phyloP scores from a whole-genome alignment of 2,329 filamentous ascomycete species.

The Colletotrichum camelliae region DNA sequence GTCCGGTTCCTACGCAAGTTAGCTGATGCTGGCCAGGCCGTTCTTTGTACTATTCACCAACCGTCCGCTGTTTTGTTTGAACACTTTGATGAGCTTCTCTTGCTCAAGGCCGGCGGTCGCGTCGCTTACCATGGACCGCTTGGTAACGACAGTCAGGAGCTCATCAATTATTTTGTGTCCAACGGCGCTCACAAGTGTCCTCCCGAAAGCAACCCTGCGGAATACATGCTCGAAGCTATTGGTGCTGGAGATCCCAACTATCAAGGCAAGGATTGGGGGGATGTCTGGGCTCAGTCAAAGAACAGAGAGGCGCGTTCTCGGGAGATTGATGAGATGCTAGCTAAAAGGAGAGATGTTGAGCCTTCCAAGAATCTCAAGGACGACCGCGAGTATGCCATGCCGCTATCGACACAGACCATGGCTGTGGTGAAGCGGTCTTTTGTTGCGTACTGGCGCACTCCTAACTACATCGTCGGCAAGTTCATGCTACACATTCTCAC shows the following conservation, averaged over 20 bases:
- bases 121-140: conserved; percentile 61
- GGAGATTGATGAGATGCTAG: conserved; percentile 60
- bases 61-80: conserved; percentile 62
- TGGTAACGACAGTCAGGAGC: conserved; percentile 50
- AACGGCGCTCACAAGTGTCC: conserved; percentile 55
- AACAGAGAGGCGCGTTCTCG: conserved; percentile 49
- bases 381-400: conserved; percentile 68
- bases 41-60: conserved; percentile 67
- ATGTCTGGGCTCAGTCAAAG: conserved; percentile 62
- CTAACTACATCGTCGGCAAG: conserved; percentile 67
- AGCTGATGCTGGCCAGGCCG: conserved; percentile 63
- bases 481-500: conserved; percentile 66
- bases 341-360: conserved; percentile 44
- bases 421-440: conserved; percentile 64
- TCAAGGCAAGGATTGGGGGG: conserved; percentile 65
- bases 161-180: conserved; percentile 58
- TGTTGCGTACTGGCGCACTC: conserved; percentile 68
- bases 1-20: conserved; percentile 66
- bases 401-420: conserved; percentile 56
- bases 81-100: conserved; percentile 60
- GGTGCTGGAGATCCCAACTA: conserved; percentile 68
- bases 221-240: conserved; percentile 62
- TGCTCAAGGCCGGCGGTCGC: conserved; percentile 58
- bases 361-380: conserved; percentile 47
- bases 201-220: conserved; percentile 55